These are phyloP conservation scores for Penicillium nordicum DNA, from an alignment of 2,329 filamentous ascomycete genomes.

Conservation along the genomic window DNA sequence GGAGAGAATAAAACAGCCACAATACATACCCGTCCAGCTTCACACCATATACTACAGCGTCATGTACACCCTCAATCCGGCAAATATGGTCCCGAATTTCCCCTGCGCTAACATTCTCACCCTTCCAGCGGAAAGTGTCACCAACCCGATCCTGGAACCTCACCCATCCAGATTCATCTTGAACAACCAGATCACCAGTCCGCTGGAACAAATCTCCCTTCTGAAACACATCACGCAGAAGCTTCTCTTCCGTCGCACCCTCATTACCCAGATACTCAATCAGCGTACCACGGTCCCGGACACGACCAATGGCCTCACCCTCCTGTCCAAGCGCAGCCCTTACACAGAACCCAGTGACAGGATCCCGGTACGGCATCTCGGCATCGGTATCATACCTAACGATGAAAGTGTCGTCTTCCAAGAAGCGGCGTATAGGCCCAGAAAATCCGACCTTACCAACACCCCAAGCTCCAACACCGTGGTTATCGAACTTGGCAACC, in stretches of 20 bases:
- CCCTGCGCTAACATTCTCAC: conserved; percentile 48
- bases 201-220: conserved; percentile 48
- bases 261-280: conserved; percentile 44
- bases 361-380: conserved; percentile 43
- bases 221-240: conserved; percentile 44
- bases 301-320: conserved; percentile 46
- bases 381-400: conserved; percentile 44
- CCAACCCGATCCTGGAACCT: conserved; percentile 46
- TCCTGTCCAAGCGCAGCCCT: conserved; percentile 38
- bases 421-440: conserved; percentile 38
- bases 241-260: conserved; percentile 44
- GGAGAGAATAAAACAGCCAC: not conserved
- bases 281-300: conserved; percentile 39
- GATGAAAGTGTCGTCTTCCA: conserved; percentile 45
- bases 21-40: conserved; percentile 38
- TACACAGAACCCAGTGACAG: conserved; percentile 45
- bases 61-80: conserved; percentile 39
- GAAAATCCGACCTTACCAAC: conserved; percentile 46
- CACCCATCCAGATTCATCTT: conserved; percentile 43
- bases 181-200: conserved; percentile 46
- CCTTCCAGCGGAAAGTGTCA: conserved; percentile 42
- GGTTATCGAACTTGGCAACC: conserved; percentile 46
- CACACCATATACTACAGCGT: conserved; percentile 47
- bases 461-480: conserved; percentile 40
- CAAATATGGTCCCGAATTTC: conserved; percentile 47